phyloP scores from a whole-genome alignment of 192 early-diverging fungal genomes.

The Linnemannia hyalina region DNA sequence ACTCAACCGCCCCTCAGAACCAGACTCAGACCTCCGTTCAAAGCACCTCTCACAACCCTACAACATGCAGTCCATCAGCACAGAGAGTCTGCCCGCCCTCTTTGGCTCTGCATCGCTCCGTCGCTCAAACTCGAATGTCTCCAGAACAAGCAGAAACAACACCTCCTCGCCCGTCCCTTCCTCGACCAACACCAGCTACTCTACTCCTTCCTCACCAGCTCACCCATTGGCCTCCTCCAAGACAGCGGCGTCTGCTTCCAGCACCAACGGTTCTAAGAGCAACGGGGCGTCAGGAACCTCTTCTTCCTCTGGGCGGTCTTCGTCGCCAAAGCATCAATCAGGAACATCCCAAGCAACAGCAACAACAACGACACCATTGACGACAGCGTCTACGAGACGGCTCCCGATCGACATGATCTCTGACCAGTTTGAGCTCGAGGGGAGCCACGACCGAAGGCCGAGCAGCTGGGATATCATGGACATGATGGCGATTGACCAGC shows the following conservation, averaged over 20 bases:
- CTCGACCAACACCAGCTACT: neutral
- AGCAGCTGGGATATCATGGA: constrained; percentile 58
- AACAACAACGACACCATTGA: neutral
- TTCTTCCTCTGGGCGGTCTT: neutral
- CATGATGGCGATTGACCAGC: constrained; percentile 57
- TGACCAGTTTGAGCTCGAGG: constrained; percentile 28
- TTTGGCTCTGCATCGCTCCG: constrained; percentile 41
- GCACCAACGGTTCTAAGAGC: neutral
- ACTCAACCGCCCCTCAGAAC: neutral
- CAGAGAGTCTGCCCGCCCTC: constrained; percentile 43
- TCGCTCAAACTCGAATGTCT: constrained; percentile 38
- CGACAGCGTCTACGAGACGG: constrained; percentile 13
- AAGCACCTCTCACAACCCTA: constrained; percentile 53
- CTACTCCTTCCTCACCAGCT: constrained; percentile 24
- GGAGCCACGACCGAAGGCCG: constrained; percentile 30
- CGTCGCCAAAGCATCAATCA: neutral
- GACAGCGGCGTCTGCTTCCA: neutral
- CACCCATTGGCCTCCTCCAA: neutral
- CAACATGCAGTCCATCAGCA: constrained; percentile 54
- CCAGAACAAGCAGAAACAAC: constrained; percentile 31
- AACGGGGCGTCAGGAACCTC: neutral
- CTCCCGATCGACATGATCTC: constrained; percentile 25
- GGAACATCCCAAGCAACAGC: neutral
- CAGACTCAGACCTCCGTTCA: constrained; percentile 12
- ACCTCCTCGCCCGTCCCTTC: constrained; percentile 16